A percentile compares a stretch with the other conserved stretches of the same genome.
Conservation (phyloP, 345 rosid species). For the Corchorus capsularis region DNA sequence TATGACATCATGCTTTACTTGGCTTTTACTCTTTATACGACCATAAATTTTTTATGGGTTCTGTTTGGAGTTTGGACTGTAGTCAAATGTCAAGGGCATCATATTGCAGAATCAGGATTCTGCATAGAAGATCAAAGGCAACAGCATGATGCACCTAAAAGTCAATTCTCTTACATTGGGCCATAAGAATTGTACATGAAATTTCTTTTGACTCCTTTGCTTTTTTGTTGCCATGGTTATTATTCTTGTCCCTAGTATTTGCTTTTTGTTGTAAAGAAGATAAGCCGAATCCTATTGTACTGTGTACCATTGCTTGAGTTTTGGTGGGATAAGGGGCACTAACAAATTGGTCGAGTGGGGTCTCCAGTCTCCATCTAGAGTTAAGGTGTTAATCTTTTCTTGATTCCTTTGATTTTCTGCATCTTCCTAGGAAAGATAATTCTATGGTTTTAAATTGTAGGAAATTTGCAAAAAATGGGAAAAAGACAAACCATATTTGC, state of each 20-base stretch:
- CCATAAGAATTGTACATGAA: background rate
- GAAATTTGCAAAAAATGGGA: background rate
- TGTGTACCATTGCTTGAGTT: background rate
- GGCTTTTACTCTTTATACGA: background rate
- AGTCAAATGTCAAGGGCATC: background rate
- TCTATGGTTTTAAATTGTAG: background rate
- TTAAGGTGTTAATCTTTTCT: background rate
- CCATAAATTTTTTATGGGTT: background rate
- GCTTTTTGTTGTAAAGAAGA: background rate
- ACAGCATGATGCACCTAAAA: background rate
- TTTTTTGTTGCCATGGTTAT: background rate
- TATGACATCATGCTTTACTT: background rate
- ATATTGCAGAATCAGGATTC: background rate
- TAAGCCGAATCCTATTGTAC: background rate
- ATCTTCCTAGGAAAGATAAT: background rate
- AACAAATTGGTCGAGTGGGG: background rate
- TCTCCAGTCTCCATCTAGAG: background rate
- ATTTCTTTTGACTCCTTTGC: conserved; percentile 9
- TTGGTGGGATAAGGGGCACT: background rate
- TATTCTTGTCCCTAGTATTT: background rate
- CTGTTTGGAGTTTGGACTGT: background rate
- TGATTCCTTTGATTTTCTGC: background rate
- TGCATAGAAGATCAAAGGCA: background rate
- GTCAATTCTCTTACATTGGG: background rate
- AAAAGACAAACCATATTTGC: background rate